Evolutionary conservation across 768 basidiomycete genomes (phyloP), one percentile per base, ranked within the genome.

Genomic region (Tulasnella sp.): DNA sequence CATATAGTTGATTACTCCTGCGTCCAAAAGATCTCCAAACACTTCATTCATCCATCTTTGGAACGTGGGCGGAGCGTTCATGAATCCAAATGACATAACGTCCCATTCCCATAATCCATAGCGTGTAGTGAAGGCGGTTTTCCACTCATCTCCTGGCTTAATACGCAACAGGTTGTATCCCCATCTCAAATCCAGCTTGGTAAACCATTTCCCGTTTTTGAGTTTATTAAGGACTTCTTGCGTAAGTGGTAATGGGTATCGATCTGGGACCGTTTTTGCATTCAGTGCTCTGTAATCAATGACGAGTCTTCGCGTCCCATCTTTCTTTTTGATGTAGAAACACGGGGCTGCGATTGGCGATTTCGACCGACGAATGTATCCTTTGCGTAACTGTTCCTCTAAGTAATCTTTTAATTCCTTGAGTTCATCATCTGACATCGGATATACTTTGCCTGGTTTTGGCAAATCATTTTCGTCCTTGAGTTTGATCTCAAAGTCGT

Each of bases 401-500:
- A 61, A 4, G 44, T 34, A 37, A 72, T 63, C 0, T 61, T 65
- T 12, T n/a, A 45, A n/a, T 1, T 61, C 66, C 12, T 61, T 47
- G 4, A 58, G 64, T 55, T 75, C 68, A 0, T 43, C 29, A 4
- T 54, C 61, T 0, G 63, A 64, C 1, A 72, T 50, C 0, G 60
- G 59, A 43, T 71, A 72, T 4, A 71, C 57, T 3, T 63, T 63
- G n/a, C 60, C 62, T n/a, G 39, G 39, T 6, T 59, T 55, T 0
- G 61, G 58, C 0, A 65, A 63, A 5, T 56, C 52, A 15, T 55
- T 56, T 27, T 59, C 65, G 2, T 61, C 58, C 13, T 62, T 61
- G 3, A 69, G 55, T 16, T 69, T 57, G 45, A 71, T 70, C 5
- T 57, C 56, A 20, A 64, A 59, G 46, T 72, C 69, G 59, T 65